Percentiles rank a stretch among this genome's conserved stretches.
Evolutionary conservation across 371 early-diverging fungal genomes (phyloP).

Genomic region (Syncephalastrum contaminatum): DNA sequence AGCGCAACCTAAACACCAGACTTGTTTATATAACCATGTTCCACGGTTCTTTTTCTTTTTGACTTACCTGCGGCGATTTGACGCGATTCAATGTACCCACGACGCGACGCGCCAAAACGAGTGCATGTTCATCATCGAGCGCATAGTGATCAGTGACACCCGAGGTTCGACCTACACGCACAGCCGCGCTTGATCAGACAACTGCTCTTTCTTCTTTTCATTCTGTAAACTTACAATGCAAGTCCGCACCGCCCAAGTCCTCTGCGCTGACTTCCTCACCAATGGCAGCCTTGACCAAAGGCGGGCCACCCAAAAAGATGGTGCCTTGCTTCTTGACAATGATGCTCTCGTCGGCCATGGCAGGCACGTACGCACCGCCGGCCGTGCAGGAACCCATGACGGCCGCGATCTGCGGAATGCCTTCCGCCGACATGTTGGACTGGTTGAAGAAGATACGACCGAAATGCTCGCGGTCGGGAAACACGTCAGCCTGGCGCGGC

Average conservation of each 20-base stretch:
- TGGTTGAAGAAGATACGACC: conserved; percentile 98
- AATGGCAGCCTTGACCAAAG: conserved; percentile 96
- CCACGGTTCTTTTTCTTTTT: too few relatives aligned
- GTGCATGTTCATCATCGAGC: conserved; percentile 88
- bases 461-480: conserved; percentile 97
- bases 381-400: conserved; percentile 99
- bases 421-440: conserved; percentile 82
- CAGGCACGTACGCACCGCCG: conserved; percentile 98
- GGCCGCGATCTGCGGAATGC: conserved; percentile 95
- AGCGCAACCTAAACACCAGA: conserved; percentile 33
- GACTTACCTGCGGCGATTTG: conserved; percentile 60
- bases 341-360: conserved; percentile 98
- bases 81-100: conserved; percentile 83
- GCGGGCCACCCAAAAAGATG: conserved; percentile 97
- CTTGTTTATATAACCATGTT: background rate
- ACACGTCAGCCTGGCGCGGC: conserved; percentile 94
- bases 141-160: conserved; percentile 98
- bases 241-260: conserved; percentile 95
- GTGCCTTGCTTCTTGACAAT: conserved; percentile 97
- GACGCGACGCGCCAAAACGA: conserved; percentile 83
- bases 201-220: background rate
- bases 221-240: conserved; percentile 77
- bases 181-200: background rate
- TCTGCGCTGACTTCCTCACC: conserved; percentile 95
- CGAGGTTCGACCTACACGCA: conserved; percentile 63